Conservation (phyloP, 2,329 filamentous ascomycete species). For the Calonectria leucothoes region DNA sequence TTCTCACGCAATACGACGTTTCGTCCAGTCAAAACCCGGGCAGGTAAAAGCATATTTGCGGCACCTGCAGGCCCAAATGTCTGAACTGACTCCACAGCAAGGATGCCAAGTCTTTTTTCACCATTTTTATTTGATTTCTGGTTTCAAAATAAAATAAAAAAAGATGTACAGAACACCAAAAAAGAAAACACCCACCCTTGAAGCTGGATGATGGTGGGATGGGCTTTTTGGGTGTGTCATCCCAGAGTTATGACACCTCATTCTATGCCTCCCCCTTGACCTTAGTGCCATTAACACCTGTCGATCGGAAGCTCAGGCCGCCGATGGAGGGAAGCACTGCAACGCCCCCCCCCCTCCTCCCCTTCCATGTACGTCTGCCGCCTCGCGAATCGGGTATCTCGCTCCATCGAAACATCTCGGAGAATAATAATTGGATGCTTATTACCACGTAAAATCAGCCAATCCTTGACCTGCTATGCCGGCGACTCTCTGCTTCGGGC, state of each 20-base stretch:
- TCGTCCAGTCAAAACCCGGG: neutral
- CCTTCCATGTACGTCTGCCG: neutral
- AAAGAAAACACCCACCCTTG: too few relatives aligned
- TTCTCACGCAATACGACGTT: neutral
- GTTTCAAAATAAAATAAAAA: too few relatives aligned
- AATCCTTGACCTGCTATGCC: neutral
- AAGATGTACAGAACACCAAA: too few relatives aligned
- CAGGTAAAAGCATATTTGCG: neutral
- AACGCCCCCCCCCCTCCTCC: neutral
- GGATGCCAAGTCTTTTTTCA: too few relatives aligned
- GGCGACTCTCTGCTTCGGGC: neutral
- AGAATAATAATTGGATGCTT: conserved; percentile 6
- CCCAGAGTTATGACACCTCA: neutral
- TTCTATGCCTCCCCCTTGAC: neutral
- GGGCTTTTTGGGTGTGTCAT: neutral
- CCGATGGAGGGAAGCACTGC: conserved; percentile 5
- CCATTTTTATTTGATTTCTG: too few relatives aligned
- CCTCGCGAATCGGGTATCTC: conserved; percentile 10
- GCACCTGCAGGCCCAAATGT: neutral
- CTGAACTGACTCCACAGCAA: neutral
- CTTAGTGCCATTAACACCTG: neutral
- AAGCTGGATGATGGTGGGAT: too few relatives aligned
- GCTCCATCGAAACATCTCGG: neutral
- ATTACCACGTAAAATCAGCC: neutral
- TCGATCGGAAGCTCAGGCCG: neutral